Evolutionary conservation across 1,284 basidiomycete species (phyloP), one percentile per base, ranked within the genome.

Genomic region (Sporisorium sorghi): DNA sequence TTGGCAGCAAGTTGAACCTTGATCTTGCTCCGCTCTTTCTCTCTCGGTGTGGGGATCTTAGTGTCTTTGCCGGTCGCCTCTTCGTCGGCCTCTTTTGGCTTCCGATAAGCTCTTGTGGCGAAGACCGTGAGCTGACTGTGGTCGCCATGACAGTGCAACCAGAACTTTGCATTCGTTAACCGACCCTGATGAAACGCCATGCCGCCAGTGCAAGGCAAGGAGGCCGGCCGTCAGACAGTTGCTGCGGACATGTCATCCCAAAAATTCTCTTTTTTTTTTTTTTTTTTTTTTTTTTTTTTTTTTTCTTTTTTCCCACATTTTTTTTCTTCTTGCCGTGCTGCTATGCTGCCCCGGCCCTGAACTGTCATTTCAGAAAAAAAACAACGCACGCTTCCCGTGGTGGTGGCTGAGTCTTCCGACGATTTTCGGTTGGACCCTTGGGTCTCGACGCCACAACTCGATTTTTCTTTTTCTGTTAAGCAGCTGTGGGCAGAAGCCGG

Each of bases 381-480:
- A 32, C 30, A 32, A 32, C 3, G 33, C n/a, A 14, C 33, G 5
- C 14, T 37, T 37, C 35, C 35, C 35, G 35, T 17, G 14, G 7
- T 37, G 35, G n/a, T n/a, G 35, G 33, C 33, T 39, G n/a, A n/a
- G n/a, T n/a, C n/a, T 40, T 23, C 24, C 15, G 21, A 24, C 28
- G 35, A 40, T 39, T 15, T 52, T 30, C 51, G 10, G 14, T 51
- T 52, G 51, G 51, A 52, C 51, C 51, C 51, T 40, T 28, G 51
- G 49, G 51, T 42, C 51, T 11, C 6, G 37, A 42, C 51, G 49
- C 49, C 49, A 51, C 51, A 39, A 21, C 23, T 33, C 17, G 28
- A 32, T n/a, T n/a, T n/a, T n/a, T n/a, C n/a, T n/a, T 47, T 35
- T 35, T 35, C 12, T 35, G 6, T 35, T n/a, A n/a, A n/a, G 33